phyloP scores from a whole-genome alignment of 1,139 yeast species.

The Candida labiduridarum region DNA sequence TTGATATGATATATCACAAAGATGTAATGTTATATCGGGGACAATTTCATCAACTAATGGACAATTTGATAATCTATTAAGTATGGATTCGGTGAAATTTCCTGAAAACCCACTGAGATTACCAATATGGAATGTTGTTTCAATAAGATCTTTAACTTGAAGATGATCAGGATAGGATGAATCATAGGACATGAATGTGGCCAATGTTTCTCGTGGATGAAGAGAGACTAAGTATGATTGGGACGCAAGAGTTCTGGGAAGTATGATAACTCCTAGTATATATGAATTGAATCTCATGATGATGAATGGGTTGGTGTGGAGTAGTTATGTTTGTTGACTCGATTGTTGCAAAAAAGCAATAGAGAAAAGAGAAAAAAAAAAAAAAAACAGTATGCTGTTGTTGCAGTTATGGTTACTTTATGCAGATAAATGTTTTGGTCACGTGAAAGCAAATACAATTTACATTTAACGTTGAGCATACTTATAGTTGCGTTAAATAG shows the following conservation, averaged over 20 bases:
- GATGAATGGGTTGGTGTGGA: background rate
- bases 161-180: slow-evolving; percentile 29
- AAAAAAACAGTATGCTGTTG: background rate
- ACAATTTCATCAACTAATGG: slow-evolving; percentile 59
- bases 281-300: background rate
- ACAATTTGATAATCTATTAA: slow-evolving; percentile 49
- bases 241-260: background rate
- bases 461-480: no score
- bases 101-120: slow-evolving; percentile 66
- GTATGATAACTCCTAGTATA: background rate
- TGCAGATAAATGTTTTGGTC: no score
- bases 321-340: no score
- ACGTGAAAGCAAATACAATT: no score
- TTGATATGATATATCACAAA: slow-evolving; percentile 38
- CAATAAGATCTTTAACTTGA: slow-evolving; percentile 46
- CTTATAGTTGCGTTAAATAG: no score
- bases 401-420: no score
- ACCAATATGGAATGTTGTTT: slow-evolving; percentile 56
- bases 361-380: no score
- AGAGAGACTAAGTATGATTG: slow-evolving; percentile 26
- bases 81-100: slow-evolving; percentile 48
- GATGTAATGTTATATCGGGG: slow-evolving; percentile 55
- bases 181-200: slow-evolving; percentile 43
- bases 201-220: slow-evolving; percentile 31
- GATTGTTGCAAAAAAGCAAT: background rate